These are phyloP conservation scores for Parmales sp. DNA, from an alignment of 108 stramenopile genomes.

Conservation along the genomic window DNA sequence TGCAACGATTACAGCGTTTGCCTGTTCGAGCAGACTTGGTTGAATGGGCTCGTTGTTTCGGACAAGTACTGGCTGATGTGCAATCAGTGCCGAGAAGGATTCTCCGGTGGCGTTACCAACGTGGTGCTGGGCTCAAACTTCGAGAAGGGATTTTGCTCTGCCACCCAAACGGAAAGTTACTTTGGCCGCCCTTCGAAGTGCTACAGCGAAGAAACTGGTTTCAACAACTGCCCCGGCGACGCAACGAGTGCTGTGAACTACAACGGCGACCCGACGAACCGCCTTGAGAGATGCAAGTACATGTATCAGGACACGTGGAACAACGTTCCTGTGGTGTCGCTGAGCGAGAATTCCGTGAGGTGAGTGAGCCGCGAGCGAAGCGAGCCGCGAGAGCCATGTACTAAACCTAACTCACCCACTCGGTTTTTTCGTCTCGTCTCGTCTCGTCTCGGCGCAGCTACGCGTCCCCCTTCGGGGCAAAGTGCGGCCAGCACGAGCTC, in stretches of 20 bases:
- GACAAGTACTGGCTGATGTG: conserved; percentile 2
- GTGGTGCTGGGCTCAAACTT: background rate
- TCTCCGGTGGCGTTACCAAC: background rate
- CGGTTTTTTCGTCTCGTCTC: too few relatives aligned
- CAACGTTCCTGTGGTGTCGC: too few relatives aligned
- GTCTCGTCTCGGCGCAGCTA: too few relatives aligned
- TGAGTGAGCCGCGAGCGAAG: too few relatives aligned
- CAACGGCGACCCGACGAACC: background rate
- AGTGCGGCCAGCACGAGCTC: background rate
- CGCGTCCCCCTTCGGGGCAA: background rate
- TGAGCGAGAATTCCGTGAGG: too few relatives aligned
- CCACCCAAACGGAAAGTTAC: background rate
- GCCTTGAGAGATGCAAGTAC: conserved; percentile 1
- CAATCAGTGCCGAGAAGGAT: background rate
- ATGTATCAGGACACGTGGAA: background rate
- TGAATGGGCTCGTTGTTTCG: background rate
- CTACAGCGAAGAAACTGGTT: background rate
- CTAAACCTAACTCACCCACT: too few relatives aligned
- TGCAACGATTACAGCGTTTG: conserved; percentile 3
- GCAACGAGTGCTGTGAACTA: background rate
- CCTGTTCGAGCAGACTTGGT: background rate
- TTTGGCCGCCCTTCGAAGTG: background rate
- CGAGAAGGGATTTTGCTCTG: background rate
- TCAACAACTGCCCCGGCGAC: background rate
- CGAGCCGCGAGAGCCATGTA: too few relatives aligned